Evolutionary conservation across 306 rosid species (phyloP), one percentile per base, ranked within the genome.

Genomic region (Cicer arietinum): DNA sequence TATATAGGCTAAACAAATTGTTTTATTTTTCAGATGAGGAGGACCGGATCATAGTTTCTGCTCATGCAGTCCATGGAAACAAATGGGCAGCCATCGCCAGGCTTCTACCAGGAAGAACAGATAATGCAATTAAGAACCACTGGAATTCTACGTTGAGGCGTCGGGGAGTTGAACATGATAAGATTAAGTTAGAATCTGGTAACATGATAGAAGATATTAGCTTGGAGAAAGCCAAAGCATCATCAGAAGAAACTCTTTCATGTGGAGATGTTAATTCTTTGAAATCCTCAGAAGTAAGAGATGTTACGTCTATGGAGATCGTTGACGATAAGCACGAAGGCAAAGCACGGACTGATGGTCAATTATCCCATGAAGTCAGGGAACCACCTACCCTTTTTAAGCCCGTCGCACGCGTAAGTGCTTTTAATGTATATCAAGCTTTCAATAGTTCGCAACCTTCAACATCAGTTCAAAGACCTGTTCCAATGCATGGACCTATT

Each of bases 91-190:
- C 89, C 39, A 93, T 93, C 14, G 94, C 98, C 12, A 80, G 87
- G 85, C 91, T 89, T 81, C 80, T 93, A 65, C 89, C 89, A 7
- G 98, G 98, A 61, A 86, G 98, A 88, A 93, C 96, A 6, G 98
- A 93, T 71, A 93, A 90, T 74, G 91, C 98, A 66, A 93, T 93
- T 60, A 93, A 93, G 82, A 93, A 93, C 69, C 98, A 93, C 64
- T 93, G 98, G 98, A 93, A 93, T 81, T 90, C 98, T 64, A 93
- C 95, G 45, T 78, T 93, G 79, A 86, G 90, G 89, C 98, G 95
- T 17, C 87, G 88, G 16, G 83, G 91, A 64, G 68, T 78, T 53
- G 92, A 85, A 44, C 73, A 56, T 81, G 92, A 78, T 58, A 94
- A 73, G 67, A 67, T 79, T 9, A 89, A 84, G 84, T 67, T 86